These are phyloP conservation scores for Thielaviopsis musarum DNA, from an alignment of 2,329 filamentous ascomycete genomes.

Conservation along the genomic window DNA sequence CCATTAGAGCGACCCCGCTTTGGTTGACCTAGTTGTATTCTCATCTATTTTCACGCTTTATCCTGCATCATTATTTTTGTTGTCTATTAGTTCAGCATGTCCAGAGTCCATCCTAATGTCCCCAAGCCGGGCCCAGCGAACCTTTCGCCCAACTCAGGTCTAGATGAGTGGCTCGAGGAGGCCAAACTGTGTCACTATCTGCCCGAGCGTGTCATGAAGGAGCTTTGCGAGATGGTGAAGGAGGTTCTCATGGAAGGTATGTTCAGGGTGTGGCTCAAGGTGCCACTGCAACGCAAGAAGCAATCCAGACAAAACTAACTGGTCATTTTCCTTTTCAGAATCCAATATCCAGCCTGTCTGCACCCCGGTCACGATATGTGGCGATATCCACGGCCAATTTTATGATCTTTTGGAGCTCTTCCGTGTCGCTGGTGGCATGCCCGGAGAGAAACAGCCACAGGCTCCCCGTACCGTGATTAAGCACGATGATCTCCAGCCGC, in stretches of 20 bases:
- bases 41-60: background rate
- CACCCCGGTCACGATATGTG: slow-evolving; percentile 91
- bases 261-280: slow-evolving; percentile 1
- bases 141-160: slow-evolving; percentile 63
- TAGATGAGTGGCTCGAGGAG: slow-evolving; percentile 92
- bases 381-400: slow-evolving; percentile 97
- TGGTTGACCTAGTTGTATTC: slow-evolving; percentile 4
- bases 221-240: slow-evolving; percentile 96
- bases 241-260: slow-evolving; percentile 95
- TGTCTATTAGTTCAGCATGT: background rate
- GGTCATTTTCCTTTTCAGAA: slow-evolving; percentile 35
- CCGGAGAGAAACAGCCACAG: slow-evolving; percentile 48
- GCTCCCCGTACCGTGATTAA: slow-evolving; percentile 59
- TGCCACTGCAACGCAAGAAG: background rate
- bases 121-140: slow-evolving; percentile 85
- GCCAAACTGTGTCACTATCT: slow-evolving; percentile 96
- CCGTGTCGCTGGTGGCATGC: slow-evolving; percentile 91
- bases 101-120: slow-evolving; percentile 25
- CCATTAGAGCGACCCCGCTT: slow-evolving; percentile 11
- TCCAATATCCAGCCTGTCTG: slow-evolving; percentile 98
- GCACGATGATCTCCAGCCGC: slow-evolving; percentile 83
- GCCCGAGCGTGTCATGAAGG: slow-evolving; percentile 93
- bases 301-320: background rate
- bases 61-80: background rate
- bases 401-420: slow-evolving; percentile 96